Conservation (phyloP, 2,329 filamentous ascomycete species). For the Plectosphaerella sp. region DNA sequence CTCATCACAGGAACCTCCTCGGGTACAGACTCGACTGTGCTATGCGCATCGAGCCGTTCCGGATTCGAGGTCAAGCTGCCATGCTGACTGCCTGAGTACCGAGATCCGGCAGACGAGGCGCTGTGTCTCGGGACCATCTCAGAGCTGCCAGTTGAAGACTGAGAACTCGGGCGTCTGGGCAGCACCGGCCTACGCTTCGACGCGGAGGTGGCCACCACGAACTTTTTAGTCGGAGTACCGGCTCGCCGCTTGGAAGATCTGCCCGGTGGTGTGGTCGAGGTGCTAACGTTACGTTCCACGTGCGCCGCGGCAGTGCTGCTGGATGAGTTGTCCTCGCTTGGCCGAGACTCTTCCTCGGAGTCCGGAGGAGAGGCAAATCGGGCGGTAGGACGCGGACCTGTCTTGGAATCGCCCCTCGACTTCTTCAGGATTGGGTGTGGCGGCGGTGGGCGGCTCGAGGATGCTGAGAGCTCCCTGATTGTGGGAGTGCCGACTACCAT, state of each 20-base stretch:
- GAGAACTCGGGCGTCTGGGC: constrained; percentile 42
- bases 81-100: constrained; percentile 17
- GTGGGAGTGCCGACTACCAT: constrained; percentile 10
- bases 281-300: constrained; percentile 19
- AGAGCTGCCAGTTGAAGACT: constrained; percentile 30
- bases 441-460: constrained; percentile 42
- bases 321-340: constrained; percentile 31
- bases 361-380: constrained; percentile 54
- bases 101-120: constrained; percentile 16
- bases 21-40: constrained; percentile 3
- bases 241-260: constrained; percentile 23
- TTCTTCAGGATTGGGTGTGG: constrained; percentile 59
- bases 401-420: constrained; percentile 45
- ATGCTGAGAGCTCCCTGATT: constrained; percentile 24
- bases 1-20: constrained; percentile 20
- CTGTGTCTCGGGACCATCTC: constrained; percentile 27
- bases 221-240: constrained; percentile 25
- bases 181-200: constrained; percentile 42
- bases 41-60: constrained; percentile 15
- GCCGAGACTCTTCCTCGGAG: constrained; percentile 36
- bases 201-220: constrained; percentile 37
- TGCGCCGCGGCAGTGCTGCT: constrained; percentile 30
- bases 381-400: constrained; percentile 53
- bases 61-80: constrained; percentile 18
- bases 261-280: constrained; percentile 16